Percentiles rank a stretch among this genome's conserved stretches.
phyloP scores from a whole-genome alignment of 2,329 filamentous ascomycete genomes.

The Xylaria hypoxylon region DNA sequence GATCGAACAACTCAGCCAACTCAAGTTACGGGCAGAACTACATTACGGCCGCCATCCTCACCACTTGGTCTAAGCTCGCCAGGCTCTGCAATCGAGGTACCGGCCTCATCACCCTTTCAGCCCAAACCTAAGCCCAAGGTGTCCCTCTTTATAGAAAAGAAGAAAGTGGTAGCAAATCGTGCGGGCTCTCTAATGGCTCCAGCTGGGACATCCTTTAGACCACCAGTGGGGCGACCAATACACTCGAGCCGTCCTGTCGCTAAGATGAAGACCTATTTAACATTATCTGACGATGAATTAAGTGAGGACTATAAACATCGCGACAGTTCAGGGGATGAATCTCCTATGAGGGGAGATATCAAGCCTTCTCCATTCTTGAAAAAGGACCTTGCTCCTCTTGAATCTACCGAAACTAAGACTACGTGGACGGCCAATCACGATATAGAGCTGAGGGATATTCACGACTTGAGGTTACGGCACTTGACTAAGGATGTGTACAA shows the following conservation, averaged over 20 bases:
- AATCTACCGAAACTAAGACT: conserved; percentile 32
- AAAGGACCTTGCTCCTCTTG: conserved; percentile 34
- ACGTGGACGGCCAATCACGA: conserved; percentile 39
- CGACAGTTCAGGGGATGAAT: conserved; percentile 51
- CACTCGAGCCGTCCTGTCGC: conserved; percentile 53
- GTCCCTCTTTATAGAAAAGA: conserved; percentile 34
- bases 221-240: conserved; percentile 52
- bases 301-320: conserved; percentile 49
- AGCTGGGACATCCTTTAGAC: conserved; percentile 76
- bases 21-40: conserved; percentile 54
- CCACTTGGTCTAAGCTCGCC: conserved; percentile 58
- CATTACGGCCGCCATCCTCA: conserved; percentile 51
- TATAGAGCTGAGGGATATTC: conserved; percentile 48
- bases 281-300: conserved; percentile 52
- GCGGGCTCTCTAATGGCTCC: conserved; percentile 77
- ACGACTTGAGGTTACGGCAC: conserved; percentile 48
- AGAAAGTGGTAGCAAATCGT: conserved; percentile 45
- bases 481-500: conserved; percentile 48
- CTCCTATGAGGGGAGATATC: conserved; percentile 51
- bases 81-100: conserved; percentile 75
- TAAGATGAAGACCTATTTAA: conserved; percentile 47
- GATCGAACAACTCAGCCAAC: conserved; percentile 54
- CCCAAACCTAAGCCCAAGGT: conserved; percentile 49
- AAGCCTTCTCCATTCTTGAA: conserved; percentile 50
- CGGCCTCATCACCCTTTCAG: conserved; percentile 84